Base-by-base conservation (phyloP, 108 stramenopile genomes). In the Nannochloropsis gaditana region DNA sequence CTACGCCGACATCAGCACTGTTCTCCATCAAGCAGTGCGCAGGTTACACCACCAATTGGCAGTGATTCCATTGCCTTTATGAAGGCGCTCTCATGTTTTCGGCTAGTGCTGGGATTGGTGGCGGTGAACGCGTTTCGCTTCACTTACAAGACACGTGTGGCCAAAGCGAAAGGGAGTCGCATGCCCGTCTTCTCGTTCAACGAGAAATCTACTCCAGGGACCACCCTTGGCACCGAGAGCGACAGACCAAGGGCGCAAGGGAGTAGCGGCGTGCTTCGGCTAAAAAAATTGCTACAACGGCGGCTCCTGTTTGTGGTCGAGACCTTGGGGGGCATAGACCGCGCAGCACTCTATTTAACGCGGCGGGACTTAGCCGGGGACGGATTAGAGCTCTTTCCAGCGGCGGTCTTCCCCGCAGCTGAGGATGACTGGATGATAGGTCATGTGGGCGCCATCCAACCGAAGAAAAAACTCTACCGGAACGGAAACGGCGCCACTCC, bases 401-500 rank as follows among this genome's bases (percentile, higher is more conserved):
- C 59, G 19, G 59, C n/a, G 59, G 59, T n/a, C 59, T 73, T 73
- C n/a, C 59, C 59, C 59, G 15, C 59, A 2, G n/a, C 19, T n/a
- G 59, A 73, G 59, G 59, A 73, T 1, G n/a, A 73, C 59, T 73
- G 59, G 59, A 73, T 73, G 59, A 15, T 73, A 2, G n/a, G 19
- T 73, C 59, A 73, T 15, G 59, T 73, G 59, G 59, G 19, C n/a
- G 59, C 59, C 59, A n/a, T 73, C 19, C 59, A 73, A n/a, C 59
- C 59, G 59, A 73, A 73, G 59, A 73, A 73, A n/a, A 73, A n/a
- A n/a, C 4, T n/a, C 15, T 15, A n/a, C 59, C 15, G 59, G 59
- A 73, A 73, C 59, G 59, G 80, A 41, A 81, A 81, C 80, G 41
- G 80, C 80, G 41, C 21, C 80, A 81, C 80, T 11, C 80, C 80